Evolutionary conservation across 768 basidiomycete species (phyloP).

Genomic region (Russula compacta): DNA sequence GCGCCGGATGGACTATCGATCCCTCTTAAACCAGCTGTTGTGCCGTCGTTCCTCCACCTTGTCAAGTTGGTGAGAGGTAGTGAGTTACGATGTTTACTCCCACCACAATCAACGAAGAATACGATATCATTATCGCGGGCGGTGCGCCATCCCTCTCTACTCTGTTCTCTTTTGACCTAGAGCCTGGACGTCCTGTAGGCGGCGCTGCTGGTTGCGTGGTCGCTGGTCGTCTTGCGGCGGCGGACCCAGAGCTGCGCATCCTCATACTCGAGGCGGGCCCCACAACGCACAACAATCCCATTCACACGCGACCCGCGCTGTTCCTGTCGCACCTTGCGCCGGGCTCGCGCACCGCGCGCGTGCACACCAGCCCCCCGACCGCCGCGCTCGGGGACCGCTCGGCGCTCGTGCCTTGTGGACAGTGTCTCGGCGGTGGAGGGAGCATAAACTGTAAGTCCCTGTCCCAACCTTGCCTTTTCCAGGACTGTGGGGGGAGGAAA

Average conservation of each 20-base stretch:
- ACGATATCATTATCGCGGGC: conserved; percentile 50
- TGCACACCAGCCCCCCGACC: conserved; percentile 33
- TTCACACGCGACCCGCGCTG: conserved; percentile 47
- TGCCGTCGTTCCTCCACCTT: not conserved
- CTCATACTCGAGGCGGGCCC: conserved; percentile 54
- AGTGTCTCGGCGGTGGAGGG: conserved; percentile 55
- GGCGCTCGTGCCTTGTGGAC: conserved; percentile 36
- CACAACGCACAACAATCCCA: conserved; percentile 36
- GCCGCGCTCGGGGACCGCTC: conserved; percentile 38
- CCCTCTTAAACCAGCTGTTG: not conserved
- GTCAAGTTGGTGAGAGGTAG: not conserved
- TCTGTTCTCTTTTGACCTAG: not conserved
- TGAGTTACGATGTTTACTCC: not conserved
- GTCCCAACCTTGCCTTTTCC: not conserved
- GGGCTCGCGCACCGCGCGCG: conserved; percentile 35
- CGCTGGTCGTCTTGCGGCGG: conserved; percentile 45
- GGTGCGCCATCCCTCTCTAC: conserved; percentile 34
- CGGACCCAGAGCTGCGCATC: conserved; percentile 46
- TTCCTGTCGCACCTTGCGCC: conserved; percentile 36
- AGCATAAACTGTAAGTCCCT: conserved; percentile 39
- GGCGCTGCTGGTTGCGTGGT: conserved; percentile 50
- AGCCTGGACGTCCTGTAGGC: conserved; percentile 20
- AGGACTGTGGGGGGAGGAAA: too few species aligned
- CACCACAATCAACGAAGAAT: conserved; percentile 15
- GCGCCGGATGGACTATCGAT: not conserved